Evolutionary conservation across 2,329 filamentous ascomycete genomes (phyloP), one percentile per base, ranked within the genome.

Genomic region (Myriosclerotinia duriaeana): DNA sequence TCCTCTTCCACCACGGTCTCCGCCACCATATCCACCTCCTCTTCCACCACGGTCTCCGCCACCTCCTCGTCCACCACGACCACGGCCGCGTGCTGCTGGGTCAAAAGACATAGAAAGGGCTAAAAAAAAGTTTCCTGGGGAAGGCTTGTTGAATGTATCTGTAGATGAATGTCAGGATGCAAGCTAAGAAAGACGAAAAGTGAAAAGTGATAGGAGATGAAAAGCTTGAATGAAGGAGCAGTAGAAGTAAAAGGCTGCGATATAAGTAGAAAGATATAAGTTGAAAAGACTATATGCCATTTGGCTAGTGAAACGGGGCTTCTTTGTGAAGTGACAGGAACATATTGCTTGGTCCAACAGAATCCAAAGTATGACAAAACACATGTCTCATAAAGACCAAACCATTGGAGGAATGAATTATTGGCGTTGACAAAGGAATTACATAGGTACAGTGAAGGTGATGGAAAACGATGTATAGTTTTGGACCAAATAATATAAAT

Each of bases 1-100:
- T 22, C 36, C 59, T 22, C 60, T n/a, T n/a, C 60, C 53, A 14
- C 65, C 65, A 44, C 53, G 60, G 17, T 53, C 65, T 52, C 60
- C 53, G 14, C 65, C 58, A n/a, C 42, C 42, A 15, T 46, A 14
- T 20, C 44, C 20, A 20, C 44, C 44, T 8, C 44, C 44, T n/a
- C 44, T 7, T 9, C 44, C 44, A 9, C 53, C 63, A 42, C 63
- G n/a, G 50, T 26, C 40, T 17, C n/a, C 65, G 20, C 44, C 20
- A 20, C 44, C 44, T 8, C 44, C 44, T n/a, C 44, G 7, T 9
- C 44, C 44, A 9, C 53, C 63, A 42, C 63, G n/a, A 56, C 61
- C 65, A 50, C 65, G 58, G 36, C 58, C 44, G 20, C 44, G 44
- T 50, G 44, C 42, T 38, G 40, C 36, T 58, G 58, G 58, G 15